Evolutionary conservation across 345 rosid species (phyloP).

Genomic region (Jatropha curcas): DNA sequence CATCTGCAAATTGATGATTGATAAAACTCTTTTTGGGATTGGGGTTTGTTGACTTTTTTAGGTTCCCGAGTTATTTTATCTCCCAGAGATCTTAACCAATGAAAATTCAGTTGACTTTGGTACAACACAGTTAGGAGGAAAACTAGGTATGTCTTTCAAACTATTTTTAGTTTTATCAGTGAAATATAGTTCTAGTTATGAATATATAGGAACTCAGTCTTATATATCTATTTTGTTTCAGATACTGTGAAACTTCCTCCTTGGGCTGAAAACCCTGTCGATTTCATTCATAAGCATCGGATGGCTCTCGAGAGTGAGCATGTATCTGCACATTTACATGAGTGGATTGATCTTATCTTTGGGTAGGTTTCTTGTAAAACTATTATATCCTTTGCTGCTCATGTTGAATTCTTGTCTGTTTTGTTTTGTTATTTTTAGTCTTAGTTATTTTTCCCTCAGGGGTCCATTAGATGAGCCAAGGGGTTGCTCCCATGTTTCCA

Average conservation of each 20-base stretch:
- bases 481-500: too few species aligned
- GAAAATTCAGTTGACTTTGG: constrained; percentile 89
- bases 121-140: constrained; percentile 88
- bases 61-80: constrained; percentile 99
- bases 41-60: constrained; percentile 27
- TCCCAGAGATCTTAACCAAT: constrained; percentile 89
- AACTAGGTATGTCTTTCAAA: constrained; percentile 63
- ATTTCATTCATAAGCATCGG: constrained; percentile 94
- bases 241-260: constrained; percentile 93
- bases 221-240: constrained; percentile 26
- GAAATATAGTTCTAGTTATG: background rate
- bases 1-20: constrained; percentile 16
- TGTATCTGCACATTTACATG: constrained; percentile 93
- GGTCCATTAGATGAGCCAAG: too few species aligned
- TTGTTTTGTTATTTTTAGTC: background rate
- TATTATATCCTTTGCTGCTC: background rate
- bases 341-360: constrained; percentile 97
- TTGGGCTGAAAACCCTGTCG: constrained; percentile 91
- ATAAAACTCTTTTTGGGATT: background rate
- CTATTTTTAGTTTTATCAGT: background rate
- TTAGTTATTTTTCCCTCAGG: too few species aligned
- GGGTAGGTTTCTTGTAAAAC: constrained; percentile 53
- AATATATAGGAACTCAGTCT: background rate
- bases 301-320: constrained; percentile 97
- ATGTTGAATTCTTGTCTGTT: background rate